Conservation (phyloP, 78 protist genomes). For the Polysphondylium violaceum region DNA sequence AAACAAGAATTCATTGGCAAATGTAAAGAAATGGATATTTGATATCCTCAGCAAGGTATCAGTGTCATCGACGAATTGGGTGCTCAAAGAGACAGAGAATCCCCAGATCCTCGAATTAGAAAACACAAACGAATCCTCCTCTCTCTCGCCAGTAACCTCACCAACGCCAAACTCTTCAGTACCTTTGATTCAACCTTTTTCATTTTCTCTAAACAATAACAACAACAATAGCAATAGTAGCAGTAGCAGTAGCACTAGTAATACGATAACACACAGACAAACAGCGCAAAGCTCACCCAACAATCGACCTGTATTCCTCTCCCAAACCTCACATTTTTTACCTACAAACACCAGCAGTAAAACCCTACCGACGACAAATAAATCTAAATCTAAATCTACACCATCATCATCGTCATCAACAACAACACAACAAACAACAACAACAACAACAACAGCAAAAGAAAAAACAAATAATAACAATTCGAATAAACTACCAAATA, state of each 20-base stretch:
- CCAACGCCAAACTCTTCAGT: too few species aligned
- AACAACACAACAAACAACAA: not conserved
- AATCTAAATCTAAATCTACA: too few species aligned
- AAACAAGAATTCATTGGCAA: constrained; percentile 49
- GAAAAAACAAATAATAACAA: not conserved
- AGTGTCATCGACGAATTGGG: constrained; percentile 20
- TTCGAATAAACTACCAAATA: not conserved
- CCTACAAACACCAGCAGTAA: not conserved
- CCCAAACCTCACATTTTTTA: constrained; percentile 17
- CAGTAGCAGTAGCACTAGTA: not conserved
- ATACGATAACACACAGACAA: not conserved
- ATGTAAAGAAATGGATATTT: constrained; percentile 75
- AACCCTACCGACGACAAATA: too few species aligned
- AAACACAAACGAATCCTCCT: constrained; percentile 6
- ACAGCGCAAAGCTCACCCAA: not conserved
- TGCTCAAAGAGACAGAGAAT: constrained; percentile 30
- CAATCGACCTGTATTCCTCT: not conserved
- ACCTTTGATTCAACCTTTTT: not conserved
- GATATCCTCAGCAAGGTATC: constrained; percentile 38
- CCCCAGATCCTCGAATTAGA: constrained; percentile 29
- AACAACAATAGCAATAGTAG: not conserved
- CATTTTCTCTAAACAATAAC: not conserved
- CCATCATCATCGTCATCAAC: not conserved
- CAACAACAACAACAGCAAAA: not conserved
- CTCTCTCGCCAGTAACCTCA: too few species aligned